These are phyloP conservation scores for Vanrija humicola DNA, from an alignment of 1,284 basidiomycete species.

Conservation along the genomic window DNA sequence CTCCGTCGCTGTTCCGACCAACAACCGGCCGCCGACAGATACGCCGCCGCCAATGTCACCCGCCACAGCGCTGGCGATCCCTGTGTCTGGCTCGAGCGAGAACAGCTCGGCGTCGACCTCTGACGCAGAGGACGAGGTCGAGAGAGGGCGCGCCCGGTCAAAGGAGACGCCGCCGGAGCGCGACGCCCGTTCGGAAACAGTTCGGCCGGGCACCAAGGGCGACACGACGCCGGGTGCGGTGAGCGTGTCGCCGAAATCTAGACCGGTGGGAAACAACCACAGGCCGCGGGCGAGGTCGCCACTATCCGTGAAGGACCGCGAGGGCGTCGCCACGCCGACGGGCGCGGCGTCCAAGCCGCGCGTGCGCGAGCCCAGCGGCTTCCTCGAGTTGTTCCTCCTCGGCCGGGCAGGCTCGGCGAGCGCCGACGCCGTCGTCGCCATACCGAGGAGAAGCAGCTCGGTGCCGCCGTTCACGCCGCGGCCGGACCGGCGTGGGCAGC, in stretches of 20 bases:
- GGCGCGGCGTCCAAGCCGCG: background rate
- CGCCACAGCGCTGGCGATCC: slow-evolving; percentile 9
- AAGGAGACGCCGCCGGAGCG: slow-evolving; percentile 15
- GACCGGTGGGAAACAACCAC: no score
- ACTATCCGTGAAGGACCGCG: no score
- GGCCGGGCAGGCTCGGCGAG: no score
- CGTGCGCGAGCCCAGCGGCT: background rate
- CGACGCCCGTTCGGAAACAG: slow-evolving; percentile 1
- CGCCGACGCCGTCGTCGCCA: no score
- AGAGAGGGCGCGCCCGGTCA: slow-evolving; percentile 32
- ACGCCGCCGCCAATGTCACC: slow-evolving; percentile 2
- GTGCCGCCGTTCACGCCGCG: no score
- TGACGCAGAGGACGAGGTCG: slow-evolving; percentile 17
- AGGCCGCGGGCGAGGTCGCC: no score
- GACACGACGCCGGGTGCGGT: background rate
- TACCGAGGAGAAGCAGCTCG: no score
- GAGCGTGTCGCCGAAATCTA: no score
- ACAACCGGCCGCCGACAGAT: background rate
- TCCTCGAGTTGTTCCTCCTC: slow-evolving; percentile 2
- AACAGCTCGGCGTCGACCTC: slow-evolving; percentile 3
- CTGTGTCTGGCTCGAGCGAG: background rate
- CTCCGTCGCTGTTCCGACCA: slow-evolving; percentile 7
- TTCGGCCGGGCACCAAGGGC: background rate
- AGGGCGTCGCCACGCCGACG: no score
- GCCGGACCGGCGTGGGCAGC: no score